phyloP scores from a whole-genome alignment of 164 flowering plant genomes.

The Liriodendron chinense region DNA sequence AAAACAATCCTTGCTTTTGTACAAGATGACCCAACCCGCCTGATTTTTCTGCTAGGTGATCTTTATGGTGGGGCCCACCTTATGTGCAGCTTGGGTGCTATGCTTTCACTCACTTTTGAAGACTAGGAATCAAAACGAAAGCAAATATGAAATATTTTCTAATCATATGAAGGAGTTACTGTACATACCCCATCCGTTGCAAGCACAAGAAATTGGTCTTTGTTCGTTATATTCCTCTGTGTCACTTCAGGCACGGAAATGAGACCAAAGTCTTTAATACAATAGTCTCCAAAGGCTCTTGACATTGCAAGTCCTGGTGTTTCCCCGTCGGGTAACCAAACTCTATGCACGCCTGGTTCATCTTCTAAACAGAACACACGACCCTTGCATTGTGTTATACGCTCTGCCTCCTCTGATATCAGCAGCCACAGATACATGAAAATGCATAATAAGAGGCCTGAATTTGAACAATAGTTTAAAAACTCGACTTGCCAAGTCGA shows the following conservation, averaged over 20 bases:
- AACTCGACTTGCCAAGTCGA: too few relatives aligned
- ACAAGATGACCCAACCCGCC: too few relatives aligned
- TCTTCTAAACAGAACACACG: constrained; percentile 65
- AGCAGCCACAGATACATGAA: constrained; percentile 5
- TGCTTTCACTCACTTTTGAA: not conserved
- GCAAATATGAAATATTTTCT: not conserved
- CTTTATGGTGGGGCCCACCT: too few relatives aligned
- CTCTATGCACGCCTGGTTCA: constrained; percentile 84
- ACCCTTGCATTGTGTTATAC: constrained; percentile 66
- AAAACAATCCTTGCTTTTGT: too few relatives aligned
- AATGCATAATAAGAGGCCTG: not conserved
- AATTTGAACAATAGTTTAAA: too few relatives aligned
- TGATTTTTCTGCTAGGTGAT: too few relatives aligned
- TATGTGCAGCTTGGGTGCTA: too few relatives aligned
- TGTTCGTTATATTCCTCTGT: constrained; percentile 52
- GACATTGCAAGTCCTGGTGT: constrained; percentile 89
- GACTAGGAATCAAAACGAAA: not conserved
- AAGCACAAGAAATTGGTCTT: constrained; percentile 68
- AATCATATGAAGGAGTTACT: not conserved
- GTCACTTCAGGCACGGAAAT: constrained; percentile 87
- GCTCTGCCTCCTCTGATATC: constrained; percentile 69
- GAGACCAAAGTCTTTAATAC: constrained; percentile 70
- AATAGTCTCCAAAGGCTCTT: constrained; percentile 90
- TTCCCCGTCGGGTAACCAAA: constrained; percentile 72
- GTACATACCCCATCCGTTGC: constrained; percentile 90